phyloP scores from a whole-genome alignment of 129 eudicot genomes.

The Sambucus nigra region DNA sequence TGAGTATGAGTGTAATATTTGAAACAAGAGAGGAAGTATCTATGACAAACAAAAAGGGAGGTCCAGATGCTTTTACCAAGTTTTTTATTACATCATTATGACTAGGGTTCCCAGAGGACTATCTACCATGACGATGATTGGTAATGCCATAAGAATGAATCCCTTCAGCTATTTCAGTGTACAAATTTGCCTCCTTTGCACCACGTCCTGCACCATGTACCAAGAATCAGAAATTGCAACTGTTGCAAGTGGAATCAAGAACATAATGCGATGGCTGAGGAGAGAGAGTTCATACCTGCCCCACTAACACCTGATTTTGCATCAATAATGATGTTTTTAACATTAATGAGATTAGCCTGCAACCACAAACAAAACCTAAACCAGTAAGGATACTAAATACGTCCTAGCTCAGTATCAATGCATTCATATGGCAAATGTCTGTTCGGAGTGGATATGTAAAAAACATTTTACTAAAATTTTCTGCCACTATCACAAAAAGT shows the following conservation, averaged over 20 bases:
- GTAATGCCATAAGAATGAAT: conserved; percentile 93
- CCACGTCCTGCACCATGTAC: conserved; percentile 66
- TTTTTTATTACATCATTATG: neutral
- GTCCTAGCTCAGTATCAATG: neutral
- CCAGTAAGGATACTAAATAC: neutral
- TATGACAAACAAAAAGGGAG: too few species aligned
- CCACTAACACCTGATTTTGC: conserved; percentile 99
- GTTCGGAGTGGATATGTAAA: neutral
- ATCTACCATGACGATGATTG: conserved; percentile 93
- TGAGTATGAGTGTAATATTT: too few species aligned
- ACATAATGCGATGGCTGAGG: conserved; percentile 1
- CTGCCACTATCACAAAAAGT: too few species aligned
- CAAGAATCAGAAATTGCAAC: conserved; percentile 13
- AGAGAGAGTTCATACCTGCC: conserved; percentile 48
- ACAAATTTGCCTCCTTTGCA: conserved; percentile 96
- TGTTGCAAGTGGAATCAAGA: neutral
- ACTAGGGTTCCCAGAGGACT: neutral
- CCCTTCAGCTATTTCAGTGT: conserved; percentile 96
- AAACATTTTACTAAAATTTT: neutral
- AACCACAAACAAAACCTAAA: conserved; percentile 12
- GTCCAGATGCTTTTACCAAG: too few species aligned
- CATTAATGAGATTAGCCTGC: conserved; percentile 71
- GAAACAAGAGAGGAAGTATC: too few species aligned
- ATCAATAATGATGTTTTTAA: conserved; percentile 64
- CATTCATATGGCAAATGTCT: neutral